Conservation (phyloP, 768 basidiomycete species). For the Pisolithus microcarpus region DNA sequence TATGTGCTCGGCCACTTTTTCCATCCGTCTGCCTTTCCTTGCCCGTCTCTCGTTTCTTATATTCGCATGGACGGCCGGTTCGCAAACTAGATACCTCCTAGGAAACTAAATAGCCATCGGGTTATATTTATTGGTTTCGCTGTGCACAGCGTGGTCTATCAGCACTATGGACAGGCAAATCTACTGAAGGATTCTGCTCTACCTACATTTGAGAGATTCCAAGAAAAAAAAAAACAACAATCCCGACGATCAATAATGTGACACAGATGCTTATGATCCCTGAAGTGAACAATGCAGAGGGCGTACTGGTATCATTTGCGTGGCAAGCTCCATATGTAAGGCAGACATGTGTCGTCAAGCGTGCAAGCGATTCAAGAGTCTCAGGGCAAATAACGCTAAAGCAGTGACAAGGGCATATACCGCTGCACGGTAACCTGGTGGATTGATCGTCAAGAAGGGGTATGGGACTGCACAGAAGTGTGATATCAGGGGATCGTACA, state of each 20-base stretch:
- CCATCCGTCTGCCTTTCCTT: neutral
- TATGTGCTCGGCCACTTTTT: neutral
- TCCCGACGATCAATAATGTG: no score
- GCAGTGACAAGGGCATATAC: conserved; percentile 53
- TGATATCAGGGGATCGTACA: conserved; percentile 1
- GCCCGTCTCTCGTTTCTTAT: neutral
- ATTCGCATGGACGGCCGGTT: neutral
- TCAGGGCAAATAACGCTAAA: conserved; percentile 51
- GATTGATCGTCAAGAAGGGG: conserved; percentile 67
- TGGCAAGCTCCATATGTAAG: neutral
- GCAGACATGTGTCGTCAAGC: conserved; percentile 9
- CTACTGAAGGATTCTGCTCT: no score
- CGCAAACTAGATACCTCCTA: neutral
- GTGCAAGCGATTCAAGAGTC: conserved; percentile 54
- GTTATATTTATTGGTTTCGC: neutral
- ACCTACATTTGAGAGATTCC: no score
- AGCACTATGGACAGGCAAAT: no score
- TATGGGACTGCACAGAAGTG: conserved; percentile 55
- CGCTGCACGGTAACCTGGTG: conserved; percentile 40
- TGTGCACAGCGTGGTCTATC: no score
- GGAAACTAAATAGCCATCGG: no score
- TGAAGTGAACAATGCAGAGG: neutral
- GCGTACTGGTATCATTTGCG: neutral
- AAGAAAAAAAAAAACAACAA: no score
- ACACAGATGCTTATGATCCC: neutral